Evolutionary conservation across 1,139 yeast species (phyloP), one percentile per base, ranked within the genome.

Genomic region (Suhomyces ambrosiae): DNA sequence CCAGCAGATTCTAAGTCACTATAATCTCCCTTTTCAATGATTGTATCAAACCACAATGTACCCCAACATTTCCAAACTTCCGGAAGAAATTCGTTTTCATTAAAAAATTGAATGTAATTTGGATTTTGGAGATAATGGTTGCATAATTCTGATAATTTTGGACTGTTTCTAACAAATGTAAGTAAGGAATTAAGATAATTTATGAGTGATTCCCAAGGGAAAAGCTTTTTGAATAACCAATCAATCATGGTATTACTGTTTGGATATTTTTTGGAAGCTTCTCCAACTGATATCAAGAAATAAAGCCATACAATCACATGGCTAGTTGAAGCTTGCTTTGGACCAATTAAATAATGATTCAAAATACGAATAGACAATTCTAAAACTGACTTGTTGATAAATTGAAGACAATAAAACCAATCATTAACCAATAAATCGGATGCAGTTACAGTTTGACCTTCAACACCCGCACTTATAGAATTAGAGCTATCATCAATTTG

Each of bases 41-140:
- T 63, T 30, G 69, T 68, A 57, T 85, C 90, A 60, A 79, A 85
- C 90, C 92, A 85, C 28, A 85, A 60, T 0, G 89, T 79, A 2
- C 94, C 94, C 89, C 92, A 84, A 53, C 89, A 81, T 54, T 81
- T 81, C 89, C 90, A 84, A 19, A 81, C 86, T 60, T 85, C 94
- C 27, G 86, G 79, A 36, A 85, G 63, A 32, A 68, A 74, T 57
- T 84, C 92, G 53, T 78, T 70, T 27, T 71, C 67, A 42, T 76
- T 70, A 53, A 79, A 81, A 44, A 65, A 54, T 27, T 60, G 55
- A 25, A 71, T 48, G 43, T 64, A 64, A 35, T 63, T 54, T 2
- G 63, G 50, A 26, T 54, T 45, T 4, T 56, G 49, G 12, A 79
- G 52, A 35, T 69, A 63, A 26, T 63, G 63, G 24, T 63, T 50